Evolutionary conservation across 345 rosid genomes (phyloP).

Genomic region (Leavenworthia alabamica): DNA sequence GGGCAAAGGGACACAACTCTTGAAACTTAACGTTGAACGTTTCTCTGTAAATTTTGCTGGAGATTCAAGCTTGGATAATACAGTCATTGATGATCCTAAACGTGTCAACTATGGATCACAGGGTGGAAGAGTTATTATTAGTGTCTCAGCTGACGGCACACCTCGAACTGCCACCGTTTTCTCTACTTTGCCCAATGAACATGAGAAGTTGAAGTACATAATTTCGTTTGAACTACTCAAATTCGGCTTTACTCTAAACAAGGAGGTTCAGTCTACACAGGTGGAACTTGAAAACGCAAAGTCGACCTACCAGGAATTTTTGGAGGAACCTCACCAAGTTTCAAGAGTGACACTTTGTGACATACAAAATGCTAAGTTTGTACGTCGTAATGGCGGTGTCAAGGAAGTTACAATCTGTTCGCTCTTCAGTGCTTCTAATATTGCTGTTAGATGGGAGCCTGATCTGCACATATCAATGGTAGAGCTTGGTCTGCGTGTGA

Average conservation of each 20-base stretch:
- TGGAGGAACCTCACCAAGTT: conserved; percentile 47
- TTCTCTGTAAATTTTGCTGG: conserved; percentile 70
- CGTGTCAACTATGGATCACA: conserved; percentile 98
- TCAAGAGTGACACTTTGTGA: conserved; percentile 60
- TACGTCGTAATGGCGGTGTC: conserved; percentile 75
- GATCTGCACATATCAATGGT: conserved; percentile 72
- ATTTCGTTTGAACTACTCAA: conserved; percentile 68
- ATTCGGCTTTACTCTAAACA: conserved; percentile 55
- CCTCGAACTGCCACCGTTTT: conserved; percentile 64
- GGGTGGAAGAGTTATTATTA: conserved; percentile 71
- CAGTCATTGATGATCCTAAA: conserved; percentile 80
- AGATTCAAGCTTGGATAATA: conserved; percentile 54
- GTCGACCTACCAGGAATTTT: conserved; percentile 62
- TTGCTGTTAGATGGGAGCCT: conserved; percentile 88
- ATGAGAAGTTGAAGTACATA: conserved; percentile 56
- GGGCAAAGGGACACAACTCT: conserved; percentile 63
- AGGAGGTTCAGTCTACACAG: conserved; percentile 80
- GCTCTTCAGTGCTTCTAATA: conserved; percentile 86
- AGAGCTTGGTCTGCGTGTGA: conserved; percentile 71
- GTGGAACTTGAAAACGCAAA: conserved; percentile 83
- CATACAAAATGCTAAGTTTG: conserved; percentile 80
- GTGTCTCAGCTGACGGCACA: conserved; percentile 64
- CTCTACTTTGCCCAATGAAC: conserved; percentile 47
- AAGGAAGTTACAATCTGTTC: conserved; percentile 81
- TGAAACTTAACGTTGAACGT: conserved; percentile 70